Evolutionary conservation across 768 basidiomycete species (phyloP).

Genomic region (Strobilomyces confusus): DNA sequence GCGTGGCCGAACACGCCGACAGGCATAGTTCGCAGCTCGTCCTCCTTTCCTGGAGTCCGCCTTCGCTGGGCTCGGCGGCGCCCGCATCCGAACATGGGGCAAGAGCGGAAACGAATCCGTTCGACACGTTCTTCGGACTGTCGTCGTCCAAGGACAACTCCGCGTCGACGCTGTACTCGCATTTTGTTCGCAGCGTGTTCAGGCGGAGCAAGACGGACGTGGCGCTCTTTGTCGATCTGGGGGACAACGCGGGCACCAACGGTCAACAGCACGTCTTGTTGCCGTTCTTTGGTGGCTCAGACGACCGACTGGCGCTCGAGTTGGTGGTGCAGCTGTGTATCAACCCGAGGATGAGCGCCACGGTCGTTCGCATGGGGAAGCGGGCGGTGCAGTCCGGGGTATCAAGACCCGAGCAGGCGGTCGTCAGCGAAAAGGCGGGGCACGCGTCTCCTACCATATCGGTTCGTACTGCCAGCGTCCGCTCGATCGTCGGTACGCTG

Average conservation of each 20-base stretch:
- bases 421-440: conserved; percentile 55
- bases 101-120: conserved; percentile 49
- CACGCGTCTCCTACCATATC: conserved; percentile 9
- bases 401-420: conserved; percentile 44
- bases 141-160: conserved; percentile 45
- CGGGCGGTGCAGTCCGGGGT: conserved; percentile 39
- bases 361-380: conserved; percentile 62
- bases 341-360: conserved; percentile 62
- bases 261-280: conserved; percentile 63
- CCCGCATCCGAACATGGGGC: conserved; percentile 28
- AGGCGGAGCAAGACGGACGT: conserved; percentile 68
- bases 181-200: conserved; percentile 84
- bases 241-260: conserved; percentile 25
- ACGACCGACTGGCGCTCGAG: conserved; percentile 81
- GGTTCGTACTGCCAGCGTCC: conserved; percentile 9
- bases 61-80: conserved; percentile 32
- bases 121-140: conserved; percentile 73
- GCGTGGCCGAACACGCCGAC: conserved; percentile 57
- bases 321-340: conserved; percentile 78
- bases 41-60: conserved; percentile 76
- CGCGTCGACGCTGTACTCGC: conserved; percentile 61
- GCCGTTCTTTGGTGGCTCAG: conserved; percentile 93
- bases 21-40: conserved; percentile 66
- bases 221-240: conserved; percentile 82
- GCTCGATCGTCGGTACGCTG: not conserved